Conservation (phyloP, 2,329 filamentous ascomycete species). For the Cladosporium cucumerinum region DNA sequence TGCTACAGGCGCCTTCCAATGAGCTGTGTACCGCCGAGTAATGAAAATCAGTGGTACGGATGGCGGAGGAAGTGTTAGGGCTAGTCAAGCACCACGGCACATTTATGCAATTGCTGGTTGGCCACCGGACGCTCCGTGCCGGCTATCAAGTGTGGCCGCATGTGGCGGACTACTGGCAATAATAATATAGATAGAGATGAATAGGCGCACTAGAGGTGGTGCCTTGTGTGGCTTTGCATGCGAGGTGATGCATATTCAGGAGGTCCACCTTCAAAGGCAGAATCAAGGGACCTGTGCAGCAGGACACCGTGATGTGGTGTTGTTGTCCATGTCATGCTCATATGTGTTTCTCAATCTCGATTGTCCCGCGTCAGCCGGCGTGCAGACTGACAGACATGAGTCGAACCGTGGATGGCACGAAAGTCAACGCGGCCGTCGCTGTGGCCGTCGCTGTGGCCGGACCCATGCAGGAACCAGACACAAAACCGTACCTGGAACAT, state of each 20-base stretch:
- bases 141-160: slow-evolving; percentile 3
- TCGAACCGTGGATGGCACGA: background rate
- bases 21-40: slow-evolving; percentile 1
- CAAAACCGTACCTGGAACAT: background rate
- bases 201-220: slow-evolving; percentile 6
- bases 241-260: background rate
- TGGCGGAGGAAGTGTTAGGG: slow-evolving; percentile 3
- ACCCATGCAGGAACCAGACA: background rate
- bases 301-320: background rate
- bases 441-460: background rate
- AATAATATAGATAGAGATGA: background rate
- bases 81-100: background rate
- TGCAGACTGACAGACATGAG: slow-evolving; percentile 1
- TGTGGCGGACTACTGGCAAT: slow-evolving; percentile 1
- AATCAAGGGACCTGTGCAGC: background rate
- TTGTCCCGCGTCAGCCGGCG: background rate
- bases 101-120: slow-evolving; percentile 13
- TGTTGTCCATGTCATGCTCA: background rate
- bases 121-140: slow-evolving; percentile 10
- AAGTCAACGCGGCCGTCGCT: slow-evolving; percentile 1
- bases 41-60: slow-evolving; percentile 1
- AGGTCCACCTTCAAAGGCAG: background rate
- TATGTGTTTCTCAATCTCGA: background rate
- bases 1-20: slow-evolving; percentile 7
- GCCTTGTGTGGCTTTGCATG: background rate